Percentiles rank a stretch among this genome's conserved stretches.
Evolutionary conservation across 2,329 filamentous ascomycete species (phyloP).

Genomic region (Hypoxylon sp.): DNA sequence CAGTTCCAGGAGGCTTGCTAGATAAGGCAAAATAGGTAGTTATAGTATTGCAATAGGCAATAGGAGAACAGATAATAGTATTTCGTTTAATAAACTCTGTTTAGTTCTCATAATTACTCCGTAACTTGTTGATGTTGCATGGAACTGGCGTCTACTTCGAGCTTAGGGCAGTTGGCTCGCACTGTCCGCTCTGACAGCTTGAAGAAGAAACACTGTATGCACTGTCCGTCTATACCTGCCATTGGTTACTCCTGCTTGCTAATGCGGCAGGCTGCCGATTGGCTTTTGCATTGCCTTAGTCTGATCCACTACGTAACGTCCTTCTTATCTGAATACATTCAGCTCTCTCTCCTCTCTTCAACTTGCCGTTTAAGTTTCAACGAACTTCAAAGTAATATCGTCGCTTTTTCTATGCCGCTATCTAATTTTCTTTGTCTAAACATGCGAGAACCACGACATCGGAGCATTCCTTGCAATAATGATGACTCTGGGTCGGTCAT

Average conservation of each 20-base stretch:
- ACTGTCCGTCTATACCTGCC: neutral
- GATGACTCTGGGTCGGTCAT: neutral
- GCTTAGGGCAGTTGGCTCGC: neutral
- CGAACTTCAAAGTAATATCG: no score
- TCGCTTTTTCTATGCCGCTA: no score
- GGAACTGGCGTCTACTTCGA: no score
- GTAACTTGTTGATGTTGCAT: neutral
- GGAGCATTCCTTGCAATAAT: no score
- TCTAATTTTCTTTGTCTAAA: no score
- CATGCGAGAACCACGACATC: no score
- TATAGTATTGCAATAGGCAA: conserved; percentile 5
- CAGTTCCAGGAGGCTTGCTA: conserved; percentile 18
- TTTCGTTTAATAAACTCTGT: neutral
- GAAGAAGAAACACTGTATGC: conserved; percentile 5
- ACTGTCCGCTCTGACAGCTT: neutral
- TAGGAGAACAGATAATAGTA: conserved; percentile 15
- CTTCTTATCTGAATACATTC: neutral
- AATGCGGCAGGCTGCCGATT: conserved; percentile 26
- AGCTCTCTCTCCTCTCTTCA: no score
- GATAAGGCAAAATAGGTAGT: neutral
- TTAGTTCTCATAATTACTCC: neutral
- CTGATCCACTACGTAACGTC: neutral
- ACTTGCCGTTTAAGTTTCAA: neutral
- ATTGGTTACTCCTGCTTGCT: no score
- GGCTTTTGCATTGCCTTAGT: conserved; percentile 4